Conservation (phyloP, 768 basidiomycete species). For the Mycena olivaceomarginata region DNA sequence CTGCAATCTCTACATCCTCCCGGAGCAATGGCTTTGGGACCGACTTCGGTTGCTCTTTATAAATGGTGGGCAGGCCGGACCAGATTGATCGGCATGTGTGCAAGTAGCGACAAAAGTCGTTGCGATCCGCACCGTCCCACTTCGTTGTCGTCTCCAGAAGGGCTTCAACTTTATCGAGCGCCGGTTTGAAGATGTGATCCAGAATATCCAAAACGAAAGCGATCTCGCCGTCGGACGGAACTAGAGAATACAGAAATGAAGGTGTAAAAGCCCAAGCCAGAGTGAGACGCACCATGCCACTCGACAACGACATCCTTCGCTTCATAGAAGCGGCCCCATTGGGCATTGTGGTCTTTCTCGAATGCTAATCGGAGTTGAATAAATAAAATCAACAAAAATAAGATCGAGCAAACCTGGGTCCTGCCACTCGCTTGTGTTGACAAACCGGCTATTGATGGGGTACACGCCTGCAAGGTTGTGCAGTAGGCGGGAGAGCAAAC, state of each 20-base stretch:
- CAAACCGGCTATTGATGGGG: constrained; percentile 81
- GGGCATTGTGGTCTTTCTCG: constrained; percentile 74
- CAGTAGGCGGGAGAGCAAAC: constrained; percentile 84
- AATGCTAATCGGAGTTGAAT: constrained; percentile 67
- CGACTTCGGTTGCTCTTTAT: constrained; percentile 74
- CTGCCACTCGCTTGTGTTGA: constrained; percentile 89
- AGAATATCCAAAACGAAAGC: constrained; percentile 88
- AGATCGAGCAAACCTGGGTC: constrained; percentile 73
- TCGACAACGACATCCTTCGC: constrained; percentile 87
- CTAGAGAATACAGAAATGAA: constrained; percentile 53
- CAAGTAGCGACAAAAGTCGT: constrained; percentile 90
- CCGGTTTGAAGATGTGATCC: constrained; percentile 78
- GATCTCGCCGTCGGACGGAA: constrained; percentile 83
- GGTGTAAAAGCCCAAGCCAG: neutral
- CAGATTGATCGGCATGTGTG: constrained; percentile 86
- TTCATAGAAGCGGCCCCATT: constrained; percentile 90
- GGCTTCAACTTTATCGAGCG: constrained; percentile 78
- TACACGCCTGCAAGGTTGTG: constrained; percentile 73
- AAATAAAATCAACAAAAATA: neutral
- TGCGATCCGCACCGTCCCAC: constrained; percentile 82
- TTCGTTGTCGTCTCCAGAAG: constrained; percentile 72
- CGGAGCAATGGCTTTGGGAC: constrained; percentile 77
- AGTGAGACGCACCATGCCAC: constrained; percentile 82
- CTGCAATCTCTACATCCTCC: constrained; percentile 78
- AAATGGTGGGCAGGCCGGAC: constrained; percentile 84